Conservation (phyloP, 2,329 filamentous ascomycete species). For the Chalaropsis ovoidea region DNA sequence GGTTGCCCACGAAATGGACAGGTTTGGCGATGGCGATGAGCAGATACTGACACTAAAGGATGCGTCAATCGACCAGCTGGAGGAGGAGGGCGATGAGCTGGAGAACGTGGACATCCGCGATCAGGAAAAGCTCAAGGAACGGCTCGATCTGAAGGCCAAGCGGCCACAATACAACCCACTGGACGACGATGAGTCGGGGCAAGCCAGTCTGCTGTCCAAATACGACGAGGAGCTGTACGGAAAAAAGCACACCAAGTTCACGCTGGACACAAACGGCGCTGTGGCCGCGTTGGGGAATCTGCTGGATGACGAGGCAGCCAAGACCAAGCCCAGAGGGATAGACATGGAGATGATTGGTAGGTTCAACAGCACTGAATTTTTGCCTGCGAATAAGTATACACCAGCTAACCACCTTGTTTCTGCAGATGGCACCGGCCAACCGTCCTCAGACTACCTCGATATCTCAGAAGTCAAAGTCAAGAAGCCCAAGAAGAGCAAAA, state of each 20-base stretch:
- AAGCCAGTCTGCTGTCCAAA: conserved; percentile 65
- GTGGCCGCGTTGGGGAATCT: conserved; percentile 53
- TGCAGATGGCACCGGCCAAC: conserved; percentile 21
- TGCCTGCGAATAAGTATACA: conserved; percentile 36
- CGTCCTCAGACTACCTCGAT: conserved; percentile 79
- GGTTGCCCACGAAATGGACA: conserved; percentile 74
- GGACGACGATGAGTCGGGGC: conserved; percentile 55
- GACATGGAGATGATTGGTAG: conserved; percentile 67
- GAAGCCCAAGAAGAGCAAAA: conserved; percentile 91
- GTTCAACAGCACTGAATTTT: conserved; percentile 26
- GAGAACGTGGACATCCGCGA: conserved; percentile 66
- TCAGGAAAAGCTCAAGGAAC: conserved; percentile 62
- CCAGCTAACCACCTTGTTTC: not conserved
- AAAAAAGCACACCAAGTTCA: conserved; percentile 82
- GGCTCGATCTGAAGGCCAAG: conserved; percentile 79
- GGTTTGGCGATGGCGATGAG: conserved; percentile 67
- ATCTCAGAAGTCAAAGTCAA: conserved; percentile 80
- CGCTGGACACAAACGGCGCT: conserved; percentile 66
- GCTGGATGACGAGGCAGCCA: conserved; percentile 38
- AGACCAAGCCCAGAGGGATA: conserved; percentile 54
- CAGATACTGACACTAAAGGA: conserved; percentile 95
- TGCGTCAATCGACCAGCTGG: conserved; percentile 63
- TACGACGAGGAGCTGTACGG: conserved; percentile 94
- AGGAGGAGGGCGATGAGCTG: conserved; percentile 82
- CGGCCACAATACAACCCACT: conserved; percentile 81